Conservation (phyloP, 116 monocot species). For the Phalaenopsis hybrid region DNA sequence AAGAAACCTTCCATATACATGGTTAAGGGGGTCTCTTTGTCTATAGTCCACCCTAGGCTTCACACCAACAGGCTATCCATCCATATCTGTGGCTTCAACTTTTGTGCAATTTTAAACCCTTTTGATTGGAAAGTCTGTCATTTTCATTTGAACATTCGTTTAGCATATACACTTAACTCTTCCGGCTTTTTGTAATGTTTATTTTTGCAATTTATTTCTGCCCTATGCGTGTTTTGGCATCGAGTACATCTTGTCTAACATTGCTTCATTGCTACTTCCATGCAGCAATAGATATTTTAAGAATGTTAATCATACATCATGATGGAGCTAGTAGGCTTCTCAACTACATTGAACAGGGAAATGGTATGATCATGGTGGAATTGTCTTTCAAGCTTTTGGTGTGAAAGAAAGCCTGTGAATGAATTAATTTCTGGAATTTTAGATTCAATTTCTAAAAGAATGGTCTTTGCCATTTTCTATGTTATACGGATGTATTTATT, state of each 20-base stretch:
- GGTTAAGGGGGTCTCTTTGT: neutral
- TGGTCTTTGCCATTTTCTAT: neutral
- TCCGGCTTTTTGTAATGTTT: neutral
- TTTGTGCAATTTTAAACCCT: neutral
- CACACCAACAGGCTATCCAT: neutral
- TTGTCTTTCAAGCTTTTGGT: neutral
- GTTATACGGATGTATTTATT: neutral
- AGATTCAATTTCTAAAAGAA: neutral
- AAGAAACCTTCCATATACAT: neutral
- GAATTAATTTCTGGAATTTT: neutral
- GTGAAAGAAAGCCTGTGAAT: neutral
- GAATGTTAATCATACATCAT: slow-evolving; percentile 86
- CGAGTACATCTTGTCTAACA: neutral
- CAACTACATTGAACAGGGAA: slow-evolving; percentile 47
- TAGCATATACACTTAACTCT: neutral
- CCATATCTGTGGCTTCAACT: neutral
- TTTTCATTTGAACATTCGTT: neutral
- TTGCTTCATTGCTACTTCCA: slow-evolving; percentile 13
- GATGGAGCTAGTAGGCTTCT: slow-evolving; percentile 72
- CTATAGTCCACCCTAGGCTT: too few relatives aligned
- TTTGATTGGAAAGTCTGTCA: neutral
- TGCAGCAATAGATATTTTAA: slow-evolving; percentile 85
- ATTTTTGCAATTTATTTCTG: slow-evolving; percentile 2
- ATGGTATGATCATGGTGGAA: slow-evolving; percentile 37
- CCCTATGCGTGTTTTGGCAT: neutral